These are phyloP conservation scores for Cupressus sempervirens DNA, from an alignment of 75 land plant genomes.

Conservation along the genomic window DNA sequence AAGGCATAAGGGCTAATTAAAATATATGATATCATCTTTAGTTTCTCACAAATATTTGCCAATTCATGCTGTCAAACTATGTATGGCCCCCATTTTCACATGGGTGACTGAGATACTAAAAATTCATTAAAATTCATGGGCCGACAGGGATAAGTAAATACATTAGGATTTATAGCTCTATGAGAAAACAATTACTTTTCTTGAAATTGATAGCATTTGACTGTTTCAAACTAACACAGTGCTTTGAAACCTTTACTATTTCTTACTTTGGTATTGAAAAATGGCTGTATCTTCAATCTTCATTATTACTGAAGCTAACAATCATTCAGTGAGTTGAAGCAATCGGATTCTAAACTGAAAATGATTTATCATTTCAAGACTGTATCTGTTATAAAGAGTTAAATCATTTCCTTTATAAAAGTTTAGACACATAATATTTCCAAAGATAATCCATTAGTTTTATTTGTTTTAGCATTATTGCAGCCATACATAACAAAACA, in stretches of 20 bases:
- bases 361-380: not conserved
- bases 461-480: not conserved
- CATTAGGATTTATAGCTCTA: not conserved
- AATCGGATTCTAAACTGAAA: not conserved
- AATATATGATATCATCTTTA: not conserved
- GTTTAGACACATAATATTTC: not conserved
- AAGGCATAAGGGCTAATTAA: not conserved
- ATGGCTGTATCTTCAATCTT: not conserved
- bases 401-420: not conserved
- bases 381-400: not conserved
- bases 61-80: not conserved
- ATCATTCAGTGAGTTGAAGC: not conserved
- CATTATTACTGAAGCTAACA: not conserved
- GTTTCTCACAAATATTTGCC: not conserved
- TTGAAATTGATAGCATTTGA: not conserved
- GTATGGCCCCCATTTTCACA: not conserved
- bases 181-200: not conserved
- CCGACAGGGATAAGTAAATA: not conserved
- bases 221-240: not conserved
- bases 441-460: not conserved
- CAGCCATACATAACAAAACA: not conserved
- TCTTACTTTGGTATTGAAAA: not conserved
- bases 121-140: not conserved
- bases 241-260: not conserved
- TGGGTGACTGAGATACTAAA: not conserved